Percentiles rank a stretch among this genome's conserved stretches.
phyloP scores from a whole-genome alignment of 805 yeast species.

The Candida coquimbonensis region DNA sequence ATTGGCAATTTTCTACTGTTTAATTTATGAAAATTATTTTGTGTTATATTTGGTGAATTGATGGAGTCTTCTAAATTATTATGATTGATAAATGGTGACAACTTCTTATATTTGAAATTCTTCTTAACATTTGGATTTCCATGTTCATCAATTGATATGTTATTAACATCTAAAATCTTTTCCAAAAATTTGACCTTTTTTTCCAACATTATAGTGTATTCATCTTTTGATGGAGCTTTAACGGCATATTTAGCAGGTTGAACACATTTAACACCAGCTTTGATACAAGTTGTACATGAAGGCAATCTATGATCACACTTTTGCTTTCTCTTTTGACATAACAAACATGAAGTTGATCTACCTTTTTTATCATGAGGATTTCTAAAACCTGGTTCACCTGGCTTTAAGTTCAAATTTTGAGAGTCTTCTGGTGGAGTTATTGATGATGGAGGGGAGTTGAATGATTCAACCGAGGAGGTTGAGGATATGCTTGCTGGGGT shows the following conservation, averaged over 20 bases:
- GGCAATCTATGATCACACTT: constrained; percentile 63
- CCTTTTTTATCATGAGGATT: constrained; percentile 40
- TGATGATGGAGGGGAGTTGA: constrained; percentile 2
- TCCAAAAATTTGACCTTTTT: constrained; percentile 47
- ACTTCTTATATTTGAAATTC: constrained; percentile 31
- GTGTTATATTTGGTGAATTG: neutral
- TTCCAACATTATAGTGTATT: constrained; percentile 51
- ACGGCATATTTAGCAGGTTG: constrained; percentile 56
- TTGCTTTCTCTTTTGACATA: constrained; percentile 53
- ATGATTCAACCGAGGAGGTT: neutral
- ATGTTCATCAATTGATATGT: constrained; percentile 20
- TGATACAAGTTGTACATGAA: constrained; percentile 58
- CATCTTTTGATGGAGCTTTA: constrained; percentile 41
- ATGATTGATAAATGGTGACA: constrained; percentile 28
- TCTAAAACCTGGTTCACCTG: constrained; percentile 10
- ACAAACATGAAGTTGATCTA: constrained; percentile 47
- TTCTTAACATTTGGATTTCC: constrained; percentile 23
- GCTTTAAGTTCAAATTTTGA: neutral
- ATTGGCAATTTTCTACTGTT: constrained; percentile 5
- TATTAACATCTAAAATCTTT: constrained; percentile 32
- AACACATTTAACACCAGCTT: constrained; percentile 53
- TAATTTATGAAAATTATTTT: constrained; percentile 7
- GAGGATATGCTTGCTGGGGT: constrained; percentile 2
- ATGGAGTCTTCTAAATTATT: neutral
- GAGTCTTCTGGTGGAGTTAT: constrained; percentile 1